Evolutionary conservation across 371 early-diverging fungal species (phyloP).

Genomic region (Syncephalis plumigaleata): DNA sequence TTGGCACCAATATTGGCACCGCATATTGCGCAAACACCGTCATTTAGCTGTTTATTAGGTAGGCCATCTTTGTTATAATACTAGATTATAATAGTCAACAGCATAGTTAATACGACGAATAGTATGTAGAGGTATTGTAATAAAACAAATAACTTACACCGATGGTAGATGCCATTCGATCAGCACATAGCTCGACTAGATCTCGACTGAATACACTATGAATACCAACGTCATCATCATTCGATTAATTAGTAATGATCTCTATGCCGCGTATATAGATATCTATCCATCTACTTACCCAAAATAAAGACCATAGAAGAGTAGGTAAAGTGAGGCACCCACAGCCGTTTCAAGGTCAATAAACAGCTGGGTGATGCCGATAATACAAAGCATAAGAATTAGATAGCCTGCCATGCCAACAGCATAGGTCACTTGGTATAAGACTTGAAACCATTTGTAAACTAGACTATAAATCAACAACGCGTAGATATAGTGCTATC

Average conservation of each 20-base stretch:
- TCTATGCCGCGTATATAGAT: too few relatives aligned
- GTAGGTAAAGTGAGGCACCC: slow-evolving; percentile 19
- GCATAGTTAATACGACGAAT: not conserved
- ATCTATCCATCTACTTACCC: slow-evolving; percentile 22
- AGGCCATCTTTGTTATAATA: slow-evolving; percentile 50
- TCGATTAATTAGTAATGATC: too few relatives aligned
- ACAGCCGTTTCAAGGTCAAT: slow-evolving; percentile 16
- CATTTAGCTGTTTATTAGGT: slow-evolving; percentile 45
- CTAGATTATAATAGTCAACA: slow-evolving; percentile 9
- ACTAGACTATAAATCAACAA: slow-evolving; percentile 23
- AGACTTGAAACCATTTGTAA: slow-evolving; percentile 46
- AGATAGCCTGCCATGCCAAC: slow-evolving; percentile 37
- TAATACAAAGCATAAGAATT: slow-evolving; percentile 32
- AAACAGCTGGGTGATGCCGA: slow-evolving; percentile 26
- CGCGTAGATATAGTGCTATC: too few relatives aligned
- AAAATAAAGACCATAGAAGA: slow-evolving; percentile 49
- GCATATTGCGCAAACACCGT: slow-evolving; percentile 70
- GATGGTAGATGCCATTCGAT: slow-evolving; percentile 64
- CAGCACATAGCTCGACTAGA: slow-evolving; percentile 67
- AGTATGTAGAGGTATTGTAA: too few relatives aligned
- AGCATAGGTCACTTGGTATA: slow-evolving; percentile 41
- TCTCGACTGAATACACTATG: slow-evolving; percentile 55
- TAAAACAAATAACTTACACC: slow-evolving; percentile 15
- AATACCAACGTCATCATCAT: not conserved
- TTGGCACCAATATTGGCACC: slow-evolving; percentile 22